Evolutionary conservation across 495 filamentous ascomycete genomes (phyloP).

Genomic region (Neurospora sp.): DNA sequence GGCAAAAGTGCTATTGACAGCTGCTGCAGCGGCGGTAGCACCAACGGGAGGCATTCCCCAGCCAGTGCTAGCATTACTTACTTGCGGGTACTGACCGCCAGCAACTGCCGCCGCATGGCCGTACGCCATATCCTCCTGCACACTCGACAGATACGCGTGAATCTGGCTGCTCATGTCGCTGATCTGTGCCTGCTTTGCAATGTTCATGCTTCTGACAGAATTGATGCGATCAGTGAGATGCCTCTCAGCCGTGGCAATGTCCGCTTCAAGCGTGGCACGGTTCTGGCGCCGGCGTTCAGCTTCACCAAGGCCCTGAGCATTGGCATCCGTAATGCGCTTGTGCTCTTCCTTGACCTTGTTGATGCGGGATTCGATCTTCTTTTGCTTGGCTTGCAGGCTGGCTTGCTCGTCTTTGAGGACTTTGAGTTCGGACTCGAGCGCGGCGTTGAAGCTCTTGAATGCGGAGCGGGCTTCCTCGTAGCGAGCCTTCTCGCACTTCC

Average conservation of each 20-base stretch:
- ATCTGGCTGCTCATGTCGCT: slow-evolving; percentile 29
- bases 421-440: slow-evolving; percentile 53
- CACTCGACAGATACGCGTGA: slow-evolving; percentile 29
- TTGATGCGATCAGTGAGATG: slow-evolving; percentile 28
- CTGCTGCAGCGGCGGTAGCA: slow-evolving; percentile 1
- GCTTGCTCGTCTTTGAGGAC: slow-evolving; percentile 56
- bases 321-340: slow-evolving; percentile 66
- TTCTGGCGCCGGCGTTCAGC: slow-evolving; percentile 61
- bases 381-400: slow-evolving; percentile 60
- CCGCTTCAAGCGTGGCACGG: slow-evolving; percentile 53
- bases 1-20: not conserved
- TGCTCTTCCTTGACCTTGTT: slow-evolving; percentile 70
- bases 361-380: slow-evolving; percentile 65
- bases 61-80: not conserved
- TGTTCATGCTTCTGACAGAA: slow-evolving; percentile 24
- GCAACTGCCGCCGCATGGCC: slow-evolving; percentile 13
- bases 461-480: slow-evolving; percentile 51
- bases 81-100: not conserved
- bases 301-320: slow-evolving; percentile 63
- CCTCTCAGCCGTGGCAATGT: slow-evolving; percentile 49
- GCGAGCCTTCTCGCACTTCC: slow-evolving; percentile 51
- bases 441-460: slow-evolving; percentile 50
- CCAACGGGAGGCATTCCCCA: slow-evolving; percentile 10
- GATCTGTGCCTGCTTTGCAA: slow-evolving; percentile 32
- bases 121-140: slow-evolving; percentile 21